Evolutionary conservation across 2,329 filamentous ascomycete genomes (phyloP).

Genomic region (Penicillium capsulatum): DNA sequence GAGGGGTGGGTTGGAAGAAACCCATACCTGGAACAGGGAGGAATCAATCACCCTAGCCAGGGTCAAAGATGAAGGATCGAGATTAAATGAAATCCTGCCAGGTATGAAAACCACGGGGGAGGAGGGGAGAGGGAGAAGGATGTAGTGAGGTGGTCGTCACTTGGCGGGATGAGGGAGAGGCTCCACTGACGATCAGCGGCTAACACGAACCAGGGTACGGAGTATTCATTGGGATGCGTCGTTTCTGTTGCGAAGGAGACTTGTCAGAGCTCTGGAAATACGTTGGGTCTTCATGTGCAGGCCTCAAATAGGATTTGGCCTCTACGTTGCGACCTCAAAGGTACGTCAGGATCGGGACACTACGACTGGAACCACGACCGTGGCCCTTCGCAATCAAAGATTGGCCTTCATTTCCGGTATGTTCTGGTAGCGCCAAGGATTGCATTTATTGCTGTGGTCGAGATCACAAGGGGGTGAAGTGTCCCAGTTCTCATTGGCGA

Average conservation of each 20-base stretch:
- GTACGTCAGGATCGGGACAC: no score
- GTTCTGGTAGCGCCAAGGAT: neutral
- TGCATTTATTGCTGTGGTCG: neutral
- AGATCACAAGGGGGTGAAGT: conserved; percentile 4
- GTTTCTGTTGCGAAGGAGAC: no score
- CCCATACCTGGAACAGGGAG: conserved; percentile 9
- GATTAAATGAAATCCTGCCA: conserved; percentile 7
- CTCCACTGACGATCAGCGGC: conserved; percentile 36
- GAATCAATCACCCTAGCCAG: conserved; percentile 8
- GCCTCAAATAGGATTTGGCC: no score
- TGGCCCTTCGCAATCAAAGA: neutral
- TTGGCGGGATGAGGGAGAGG: conserved; percentile 30
- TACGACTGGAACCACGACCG: neutral
- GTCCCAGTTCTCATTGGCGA: conserved; percentile 14
- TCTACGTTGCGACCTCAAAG: no score
- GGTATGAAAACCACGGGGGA: conserved; percentile 5
- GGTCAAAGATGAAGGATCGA: conserved; percentile 9
- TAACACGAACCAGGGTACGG: conserved; percentile 27
- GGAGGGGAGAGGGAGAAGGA: conserved; percentile 10
- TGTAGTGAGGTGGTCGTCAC: conserved; percentile 27
- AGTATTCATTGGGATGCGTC: no score
- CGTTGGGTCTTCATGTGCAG: no score
- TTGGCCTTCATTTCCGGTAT: neutral
- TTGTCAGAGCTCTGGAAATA: no score
- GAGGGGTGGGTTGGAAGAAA: conserved; percentile 11